Evolutionary conservation across 2,329 filamentous ascomycete genomes (phyloP), one percentile per base, ranked within the genome.

Genomic region (Helotiales sp.): DNA sequence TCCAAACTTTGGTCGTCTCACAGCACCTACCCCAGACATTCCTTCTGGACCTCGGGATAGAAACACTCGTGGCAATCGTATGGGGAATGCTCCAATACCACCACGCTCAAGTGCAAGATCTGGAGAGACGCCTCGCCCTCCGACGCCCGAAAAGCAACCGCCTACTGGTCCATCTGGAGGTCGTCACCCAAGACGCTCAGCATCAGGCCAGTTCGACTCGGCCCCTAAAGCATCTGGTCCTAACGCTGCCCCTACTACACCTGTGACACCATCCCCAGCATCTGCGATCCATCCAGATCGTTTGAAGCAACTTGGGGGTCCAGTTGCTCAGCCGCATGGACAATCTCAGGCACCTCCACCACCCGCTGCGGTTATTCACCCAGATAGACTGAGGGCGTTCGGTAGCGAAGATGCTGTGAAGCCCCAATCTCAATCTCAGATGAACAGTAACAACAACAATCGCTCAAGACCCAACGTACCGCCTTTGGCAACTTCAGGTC

Each of bases 1-100:
- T 75, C 85, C 86, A 17, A 87, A 86, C 64, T 89, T 89, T 72
- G 88, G 88, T 30, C 85, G 88, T 1, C 80, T 90, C 57, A 89
- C 87, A 69, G 79, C 84, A 1, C 82, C 26, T 77, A 81, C 34
- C 73, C 77, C 77, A 28, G 82, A 79, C 47, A 77, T 85, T 47
- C 87, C 87, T 3, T 84, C 84, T n/a, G 87, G 86, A 1, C 86
- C 87, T 17, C 82, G 83, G 60, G 84, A 81, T 70, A 84, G 82
- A 73, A 85, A 82, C 66, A 80, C 82, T 8, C 73, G 75, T 17
- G 71, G 70, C 28, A 73, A 69, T 67, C 70, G 75, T 11, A 69
- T 68, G 43, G 49, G 43, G 2, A 73, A 67, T 55, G 64, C 49
- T 47, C 50, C 62, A 7, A 61, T 69, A 45, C 68, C 67, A 40